Conservation (phyloP, 2,329 filamentous ascomycete species). For the Fusarium sp. region DNA sequence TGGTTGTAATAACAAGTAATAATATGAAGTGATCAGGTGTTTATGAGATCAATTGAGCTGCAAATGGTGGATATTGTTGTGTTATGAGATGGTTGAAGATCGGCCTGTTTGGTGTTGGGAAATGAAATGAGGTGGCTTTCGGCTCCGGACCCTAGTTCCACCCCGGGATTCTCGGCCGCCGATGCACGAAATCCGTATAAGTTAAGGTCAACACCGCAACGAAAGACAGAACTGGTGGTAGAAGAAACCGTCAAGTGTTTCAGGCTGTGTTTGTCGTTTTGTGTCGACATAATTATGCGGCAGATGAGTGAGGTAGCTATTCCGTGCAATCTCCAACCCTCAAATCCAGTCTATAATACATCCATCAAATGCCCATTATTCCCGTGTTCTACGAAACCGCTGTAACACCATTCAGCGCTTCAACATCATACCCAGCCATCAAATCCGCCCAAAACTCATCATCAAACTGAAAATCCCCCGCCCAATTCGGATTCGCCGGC, state of each 20-base stretch:
- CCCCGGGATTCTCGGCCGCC: constrained; percentile 8
- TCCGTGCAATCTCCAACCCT: neutral
- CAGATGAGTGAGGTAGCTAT: no score
- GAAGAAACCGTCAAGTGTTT: no score
- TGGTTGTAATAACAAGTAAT: neutral
- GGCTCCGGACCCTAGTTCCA: constrained; percentile 12
- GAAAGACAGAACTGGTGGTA: neutral
- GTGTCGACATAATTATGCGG: no score
- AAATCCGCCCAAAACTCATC: constrained; percentile 47
- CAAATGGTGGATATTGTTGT: no score
- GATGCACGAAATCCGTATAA: neutral
- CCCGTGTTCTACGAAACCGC: neutral
- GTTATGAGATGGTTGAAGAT: neutral
- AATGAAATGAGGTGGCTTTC: constrained; percentile 26
- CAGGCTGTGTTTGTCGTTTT: no score
- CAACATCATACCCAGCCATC: constrained; percentile 39
- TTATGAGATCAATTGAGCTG: no score
- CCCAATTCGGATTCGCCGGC: constrained; percentile 33
- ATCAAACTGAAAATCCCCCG: constrained; percentile 44
- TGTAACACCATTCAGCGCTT: constrained; percentile 3
- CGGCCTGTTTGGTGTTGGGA: constrained; percentile 8
- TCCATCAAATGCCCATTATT: neutral
- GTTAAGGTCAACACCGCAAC: neutral
- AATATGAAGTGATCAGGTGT: no score
- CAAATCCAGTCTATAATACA: neutral